Base-by-base conservation (phyloP, 176 grass and related monocot genomes). In the Themeda triandra region DNA sequence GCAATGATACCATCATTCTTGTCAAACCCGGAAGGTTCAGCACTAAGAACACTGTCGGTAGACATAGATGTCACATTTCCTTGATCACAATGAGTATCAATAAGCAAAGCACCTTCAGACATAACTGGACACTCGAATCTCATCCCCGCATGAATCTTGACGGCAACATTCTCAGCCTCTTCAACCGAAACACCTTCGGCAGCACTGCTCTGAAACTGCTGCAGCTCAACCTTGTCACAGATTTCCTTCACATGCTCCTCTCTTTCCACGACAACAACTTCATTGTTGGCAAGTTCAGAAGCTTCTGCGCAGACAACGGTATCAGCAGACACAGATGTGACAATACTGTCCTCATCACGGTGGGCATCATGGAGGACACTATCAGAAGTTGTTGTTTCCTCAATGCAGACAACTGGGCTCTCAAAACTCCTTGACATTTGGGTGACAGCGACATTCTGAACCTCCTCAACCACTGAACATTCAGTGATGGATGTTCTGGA, bases 251-350 rank as follows among this genome's bases (percentile, higher is more conserved):
- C 33, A 5, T 30, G 45, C 60, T 62, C 68, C 81, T 88, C 31
- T 63, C 65, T 73, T 83, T 78, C 79, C 62, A 88, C 45, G 53
- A 49, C 39, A 62, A 62, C n/a, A 6, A 19, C 45, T 39, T 69
- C 59, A 11, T 24, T 78, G 28, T 77, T 19, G 36, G 39, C 11
- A 75, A 30, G 17, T 32, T 63, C 42, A 39, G 60, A 89, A 84
- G 62, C 72, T 19, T 60, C 82, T 59, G 51, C 39, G 27, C 21
- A 68, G 29, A 21, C 8, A n/a, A 65, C 21, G 27, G 5, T 30
- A 79, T 87, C 67, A 31, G 8, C 36, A 71, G 6, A 37, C 35
- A 82, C 12, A 32, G n/a, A 67, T 66, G 46, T 75, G 27, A 28
- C n/a, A 27, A 25, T 62, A 54, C 45, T 62, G 44, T 71, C 48